Percentiles rank a stretch among this genome's conserved stretches.
These are phyloP conservation scores for Russula abietina DNA, from an alignment of 768 basidiomycete genomes.

Conservation along the genomic window DNA sequence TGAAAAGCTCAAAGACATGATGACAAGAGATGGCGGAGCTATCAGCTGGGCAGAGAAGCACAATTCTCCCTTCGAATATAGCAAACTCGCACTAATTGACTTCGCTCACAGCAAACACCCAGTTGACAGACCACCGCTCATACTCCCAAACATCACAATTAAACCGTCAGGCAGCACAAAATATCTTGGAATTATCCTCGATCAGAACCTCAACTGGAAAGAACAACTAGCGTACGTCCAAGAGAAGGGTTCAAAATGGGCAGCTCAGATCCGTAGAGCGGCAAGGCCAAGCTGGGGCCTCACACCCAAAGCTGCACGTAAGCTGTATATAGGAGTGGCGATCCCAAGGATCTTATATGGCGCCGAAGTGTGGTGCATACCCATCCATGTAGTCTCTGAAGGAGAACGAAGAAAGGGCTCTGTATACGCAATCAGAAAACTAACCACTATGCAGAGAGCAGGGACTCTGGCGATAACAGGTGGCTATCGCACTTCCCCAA, in stretches of 20 bases:
- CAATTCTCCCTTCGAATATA: neutral
- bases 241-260: neutral
- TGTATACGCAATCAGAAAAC: neutral
- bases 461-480: neutral
- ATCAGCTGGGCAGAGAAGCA: neutral
- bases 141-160: neutral
- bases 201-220: slow-evolving; percentile 8
- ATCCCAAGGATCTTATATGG: neutral
- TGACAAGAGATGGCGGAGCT: neutral
- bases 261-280: neutral
- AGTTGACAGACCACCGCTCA: fast-evolving
- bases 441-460: neutral
- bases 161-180: neutral
- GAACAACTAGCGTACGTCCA: neutral
- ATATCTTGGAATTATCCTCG: neutral
- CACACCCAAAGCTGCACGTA: neutral
- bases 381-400: neutral
- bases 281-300: neutral
- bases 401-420: no score
- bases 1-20: neutral
- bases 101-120: neutral
- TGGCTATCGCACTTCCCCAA: neutral
- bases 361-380: neutral
- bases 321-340: neutral
- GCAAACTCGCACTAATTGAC: neutral